Evolutionary conservation across 1,284 basidiomycete genomes (phyloP), one percentile per base, ranked within the genome.

Genomic region (Sporisorium scitamineum): DNA sequence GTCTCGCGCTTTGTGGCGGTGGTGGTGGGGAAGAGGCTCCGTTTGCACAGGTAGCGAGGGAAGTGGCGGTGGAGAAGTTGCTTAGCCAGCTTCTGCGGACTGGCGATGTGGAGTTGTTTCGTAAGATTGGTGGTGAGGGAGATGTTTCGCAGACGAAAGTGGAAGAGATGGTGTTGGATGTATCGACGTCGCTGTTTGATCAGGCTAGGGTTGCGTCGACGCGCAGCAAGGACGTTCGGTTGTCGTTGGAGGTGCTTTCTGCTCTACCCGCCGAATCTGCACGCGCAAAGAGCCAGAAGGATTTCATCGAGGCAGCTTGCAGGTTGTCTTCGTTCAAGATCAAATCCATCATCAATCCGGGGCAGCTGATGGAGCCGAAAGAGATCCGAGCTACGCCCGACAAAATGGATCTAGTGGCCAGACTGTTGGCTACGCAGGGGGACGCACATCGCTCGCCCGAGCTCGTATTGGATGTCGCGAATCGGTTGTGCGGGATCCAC

Each of bases 301-400:
- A 72, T 1, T 79, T 79, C 16, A 72, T 79, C 37, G 70, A 79
- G 20, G 70, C 75, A 5, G 50, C 57, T 7, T 79, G 75, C n/a
- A 64, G 78, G 4, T 34, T 79, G 20, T 66, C 61, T n/a, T 55
- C 68, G 45, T 79, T 75, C 68, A 62, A 67, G 41, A 54, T 78
- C 52, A 61, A 54, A 18, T 79, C 78, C 1, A 37, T 34, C 6
- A 16, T 34, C 0, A 47, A 57, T 0, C 54, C 72, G 0, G 55
- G 65, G 1, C 16, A 50, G 26, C 24, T 27, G 8, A 66, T 80
- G 18, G 29, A 26, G 18, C 70, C 78, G 0, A 32, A 22, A 14
- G 76, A 80, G 52, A 71, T 78, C 18, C 52, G 78, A 3, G 18
- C 29, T 20, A 64, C 62, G 4, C 0, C 2, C 3, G 76, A 80